Percentiles rank a stretch among this genome's conserved stretches.
phyloP scores from a whole-genome alignment of 2,329 filamentous ascomycete genomes.

The Emericellopsis atlantica region DNA sequence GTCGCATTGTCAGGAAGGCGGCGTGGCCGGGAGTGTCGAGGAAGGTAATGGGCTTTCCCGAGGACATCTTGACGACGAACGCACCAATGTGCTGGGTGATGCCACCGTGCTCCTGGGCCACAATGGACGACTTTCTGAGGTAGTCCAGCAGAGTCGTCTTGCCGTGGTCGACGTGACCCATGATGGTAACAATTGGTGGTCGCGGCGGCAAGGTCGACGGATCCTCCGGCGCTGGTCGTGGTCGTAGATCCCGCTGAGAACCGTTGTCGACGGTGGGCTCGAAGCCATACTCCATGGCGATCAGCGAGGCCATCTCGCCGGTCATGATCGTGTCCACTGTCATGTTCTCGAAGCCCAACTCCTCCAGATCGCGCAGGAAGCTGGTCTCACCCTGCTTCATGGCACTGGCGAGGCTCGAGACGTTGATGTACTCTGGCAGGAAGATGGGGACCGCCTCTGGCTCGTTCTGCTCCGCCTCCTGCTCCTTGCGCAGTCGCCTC shows the following conservation, averaged over 20 bases:
- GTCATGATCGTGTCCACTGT: conserved; percentile 77
- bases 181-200: conserved; percentile 94
- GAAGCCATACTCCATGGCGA: conserved; percentile 86
- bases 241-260: conserved; percentile 56
- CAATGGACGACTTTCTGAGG: conserved; percentile 84
- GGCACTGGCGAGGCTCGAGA: conserved; percentile 67
- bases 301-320: conserved; percentile 77
- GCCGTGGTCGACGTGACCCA: conserved; percentile 98
- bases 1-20: conserved; percentile 90
- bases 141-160: conserved; percentile 96
- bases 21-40: conserved; percentile 94
- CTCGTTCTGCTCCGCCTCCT: conserved; percentile 17
- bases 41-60: conserved; percentile 87
- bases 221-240: conserved; percentile 58
- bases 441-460: conserved; percentile 44
- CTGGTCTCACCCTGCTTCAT: conserved; percentile 57
- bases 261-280: conserved; percentile 66
- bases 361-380: conserved; percentile 64
- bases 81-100: conserved; percentile 98
- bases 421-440: conserved; percentile 82
- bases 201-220: conserved; percentile 55
- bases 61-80: conserved; percentile 80
- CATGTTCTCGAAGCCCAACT: conserved; percentile 83
- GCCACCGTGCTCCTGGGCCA: conserved; percentile 82
- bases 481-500: conserved; percentile 21